phyloP scores from a whole-genome alignment of 1,284 basidiomycete genomes.

The Cryptococcus floricola region DNA sequence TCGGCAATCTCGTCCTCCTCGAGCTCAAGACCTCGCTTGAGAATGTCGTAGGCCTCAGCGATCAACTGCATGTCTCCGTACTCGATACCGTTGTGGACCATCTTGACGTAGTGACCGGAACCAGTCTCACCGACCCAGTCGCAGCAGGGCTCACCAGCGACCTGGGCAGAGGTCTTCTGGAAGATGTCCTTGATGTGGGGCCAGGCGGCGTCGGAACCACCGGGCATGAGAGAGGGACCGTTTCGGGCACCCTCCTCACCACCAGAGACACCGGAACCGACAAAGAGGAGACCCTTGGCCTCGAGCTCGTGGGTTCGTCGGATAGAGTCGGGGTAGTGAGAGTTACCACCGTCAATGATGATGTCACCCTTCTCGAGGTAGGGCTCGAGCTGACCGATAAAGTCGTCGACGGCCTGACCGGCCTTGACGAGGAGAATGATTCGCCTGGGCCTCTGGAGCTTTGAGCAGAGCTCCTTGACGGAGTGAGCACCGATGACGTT shows the following conservation, averaged over 20 bases:
- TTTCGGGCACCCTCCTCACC: conserved; percentile 98
- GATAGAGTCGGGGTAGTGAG: conserved; percentile 97
- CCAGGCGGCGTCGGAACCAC: conserved; percentile 93
- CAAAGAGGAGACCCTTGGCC: conserved; percentile 89
- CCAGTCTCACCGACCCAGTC: conserved; percentile 98
- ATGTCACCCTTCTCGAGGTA: conserved; percentile 71
- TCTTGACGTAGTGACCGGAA: conserved; percentile 90
- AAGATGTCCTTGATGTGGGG: conserved; percentile 96
- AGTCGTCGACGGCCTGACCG: conserved; percentile 59
- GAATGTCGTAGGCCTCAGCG: conserved; percentile 96
- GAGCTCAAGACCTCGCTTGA: conserved; percentile 91
- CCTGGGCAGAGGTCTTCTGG: conserved; percentile 96
- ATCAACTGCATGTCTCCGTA: conserved; percentile 99
- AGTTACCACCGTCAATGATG: conserved; percentile 99
- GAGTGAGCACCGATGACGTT: conserved; percentile 93
- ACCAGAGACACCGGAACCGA: conserved; percentile 98
- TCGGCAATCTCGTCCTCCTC: conserved; percentile 79
- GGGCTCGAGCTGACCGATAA: conserved; percentile 57
- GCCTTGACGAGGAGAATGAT: conserved; percentile 85
- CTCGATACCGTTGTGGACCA: conserved; percentile 72
- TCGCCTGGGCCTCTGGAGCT: conserved; percentile 61
- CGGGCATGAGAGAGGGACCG: conserved; percentile 99
- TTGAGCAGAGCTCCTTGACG: conserved; percentile 71
- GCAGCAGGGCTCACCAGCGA: conserved; percentile 93
- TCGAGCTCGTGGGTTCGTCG: conserved; percentile 92